Conservation (phyloP, 2,329 filamentous ascomycete species). For the Penicillium sclerotigenum region DNA sequence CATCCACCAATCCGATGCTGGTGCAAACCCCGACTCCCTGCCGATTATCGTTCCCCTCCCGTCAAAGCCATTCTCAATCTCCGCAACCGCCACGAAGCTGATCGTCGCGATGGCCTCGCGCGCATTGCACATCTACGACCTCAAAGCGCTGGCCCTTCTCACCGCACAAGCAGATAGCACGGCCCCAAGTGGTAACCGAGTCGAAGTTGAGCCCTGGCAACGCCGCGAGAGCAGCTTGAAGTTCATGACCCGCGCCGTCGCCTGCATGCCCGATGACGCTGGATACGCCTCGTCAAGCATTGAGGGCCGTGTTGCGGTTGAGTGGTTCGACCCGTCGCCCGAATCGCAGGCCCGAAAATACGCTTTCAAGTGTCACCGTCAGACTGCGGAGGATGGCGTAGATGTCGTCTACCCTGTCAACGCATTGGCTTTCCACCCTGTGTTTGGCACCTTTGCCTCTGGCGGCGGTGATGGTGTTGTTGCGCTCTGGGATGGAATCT, state of each 20-base stretch:
- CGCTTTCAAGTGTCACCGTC: conserved; percentile 96
- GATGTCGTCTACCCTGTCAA: conserved; percentile 93
- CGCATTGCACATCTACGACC: conserved; percentile 91
- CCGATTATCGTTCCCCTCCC: conserved; percentile 70
- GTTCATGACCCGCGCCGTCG: conserved; percentile 89
- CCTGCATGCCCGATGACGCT: conserved; percentile 94
- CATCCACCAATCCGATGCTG: conserved; percentile 60
- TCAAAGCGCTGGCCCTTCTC: conserved; percentile 62
- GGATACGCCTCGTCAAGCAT: conserved; percentile 92
- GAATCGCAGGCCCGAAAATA: conserved; percentile 92
- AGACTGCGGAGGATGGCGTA: conserved; percentile 59
- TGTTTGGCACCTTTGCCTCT: conserved; percentile 79
- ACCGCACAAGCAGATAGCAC: conserved; percentile 47
- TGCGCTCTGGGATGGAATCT: conserved; percentile 88
- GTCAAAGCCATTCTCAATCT: conserved; percentile 85
- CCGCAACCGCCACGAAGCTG: conserved; percentile 73
- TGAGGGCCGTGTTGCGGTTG: conserved; percentile 91
- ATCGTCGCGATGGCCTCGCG: conserved; percentile 95
- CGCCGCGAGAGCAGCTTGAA: conserved; percentile 89
- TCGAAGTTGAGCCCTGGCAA: conserved; percentile 77
- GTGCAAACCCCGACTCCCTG: conserved; percentile 49
- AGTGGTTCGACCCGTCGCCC: conserved; percentile 90
- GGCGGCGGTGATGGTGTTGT: conserved; percentile 88
- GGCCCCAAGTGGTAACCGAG: conserved; percentile 35
- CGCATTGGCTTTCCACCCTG: conserved; percentile 80